Evolutionary conservation across 2,329 filamentous ascomycete genomes (phyloP).

Genomic region (Penicillium sp.): DNA sequence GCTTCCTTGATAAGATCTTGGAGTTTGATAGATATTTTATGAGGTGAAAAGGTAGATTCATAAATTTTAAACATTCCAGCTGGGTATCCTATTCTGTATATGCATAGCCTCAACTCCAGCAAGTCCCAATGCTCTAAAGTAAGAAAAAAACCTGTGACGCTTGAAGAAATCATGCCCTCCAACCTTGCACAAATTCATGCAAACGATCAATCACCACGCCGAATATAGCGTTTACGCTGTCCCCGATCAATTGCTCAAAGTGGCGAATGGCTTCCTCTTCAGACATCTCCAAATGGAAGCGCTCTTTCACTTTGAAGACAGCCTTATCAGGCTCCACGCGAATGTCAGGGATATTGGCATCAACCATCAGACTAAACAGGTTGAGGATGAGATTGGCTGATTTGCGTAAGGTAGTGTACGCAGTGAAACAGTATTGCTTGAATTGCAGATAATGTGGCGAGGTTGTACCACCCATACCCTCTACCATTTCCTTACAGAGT

Average conservation of each 20-base stretch:
- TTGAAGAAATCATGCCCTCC: constrained; percentile 62
- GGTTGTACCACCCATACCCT: constrained; percentile 88
- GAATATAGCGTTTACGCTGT: constrained; percentile 84
- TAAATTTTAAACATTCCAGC: neutral
- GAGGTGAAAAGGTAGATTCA: neutral
- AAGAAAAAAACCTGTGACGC: neutral
- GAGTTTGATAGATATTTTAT: no score
- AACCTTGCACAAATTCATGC: constrained; percentile 90
- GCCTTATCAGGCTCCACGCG: constrained; percentile 89
- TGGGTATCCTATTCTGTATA: neutral
- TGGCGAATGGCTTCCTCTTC: constrained; percentile 90
- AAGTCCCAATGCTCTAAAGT: neutral
- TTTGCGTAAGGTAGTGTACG: constrained; percentile 88
- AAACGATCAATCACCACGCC: constrained; percentile 93
- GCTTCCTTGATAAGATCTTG: neutral
- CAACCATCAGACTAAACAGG: constrained; percentile 93
- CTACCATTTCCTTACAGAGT: constrained; percentile 95
- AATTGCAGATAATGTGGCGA: constrained; percentile 84
- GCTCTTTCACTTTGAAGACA: constrained; percentile 90
- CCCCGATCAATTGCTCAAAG: constrained; percentile 86
- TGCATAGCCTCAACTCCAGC: neutral
- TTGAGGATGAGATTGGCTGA: constrained; percentile 90
- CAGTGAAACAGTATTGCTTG: constrained; percentile 93
- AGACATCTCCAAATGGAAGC: constrained; percentile 86
- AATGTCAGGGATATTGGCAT: constrained; percentile 96